A percentile compares a stretch with the other conserved stretches of the same genome.
phyloP scores from a whole-genome alignment of 148 eudicot genomes.

The Vaccinium vitisidaea region DNA sequence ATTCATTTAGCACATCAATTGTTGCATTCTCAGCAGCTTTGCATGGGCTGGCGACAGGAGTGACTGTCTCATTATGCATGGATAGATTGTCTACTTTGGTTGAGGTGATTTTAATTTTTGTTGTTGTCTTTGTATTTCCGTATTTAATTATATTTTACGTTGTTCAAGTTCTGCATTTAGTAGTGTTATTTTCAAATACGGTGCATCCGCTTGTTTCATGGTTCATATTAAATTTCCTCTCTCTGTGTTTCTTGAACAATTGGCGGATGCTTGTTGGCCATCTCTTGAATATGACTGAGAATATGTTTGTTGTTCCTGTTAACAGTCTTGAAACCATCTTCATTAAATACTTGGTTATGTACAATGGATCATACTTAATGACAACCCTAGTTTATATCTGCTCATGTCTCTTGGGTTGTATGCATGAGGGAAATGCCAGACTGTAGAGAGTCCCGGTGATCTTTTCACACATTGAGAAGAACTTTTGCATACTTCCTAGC shows the following conservation, averaged over 20 bases:
- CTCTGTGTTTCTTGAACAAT: not conserved
- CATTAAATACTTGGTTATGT: not conserved
- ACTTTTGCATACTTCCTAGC: not conserved
- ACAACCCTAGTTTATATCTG: not conserved
- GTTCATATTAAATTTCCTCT: not conserved
- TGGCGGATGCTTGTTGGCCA: not conserved
- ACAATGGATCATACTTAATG: not conserved
- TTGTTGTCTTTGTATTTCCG: not conserved
- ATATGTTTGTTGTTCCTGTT: not conserved
- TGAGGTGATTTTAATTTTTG: slow-evolving; percentile 47
- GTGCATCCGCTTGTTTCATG: not conserved
- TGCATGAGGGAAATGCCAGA: not conserved
- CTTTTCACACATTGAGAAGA: not conserved
- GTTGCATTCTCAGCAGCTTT: slow-evolving; percentile 55
- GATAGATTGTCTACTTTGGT: slow-evolving; percentile 62
- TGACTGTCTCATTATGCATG: slow-evolving; percentile 49
- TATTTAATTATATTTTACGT: not conserved
- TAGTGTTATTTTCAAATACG: not conserved
- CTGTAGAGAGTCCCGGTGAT: not conserved
- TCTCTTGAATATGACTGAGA: not conserved
- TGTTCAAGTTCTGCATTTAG: not conserved
- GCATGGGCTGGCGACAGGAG: slow-evolving; percentile 44
- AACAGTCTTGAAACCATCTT: not conserved
- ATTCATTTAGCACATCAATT: slow-evolving; percentile 52
- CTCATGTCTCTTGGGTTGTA: not conserved